Base-by-base conservation (phyloP, 1,284 basidiomycete genomes). In the Peniophora sp. region DNA sequence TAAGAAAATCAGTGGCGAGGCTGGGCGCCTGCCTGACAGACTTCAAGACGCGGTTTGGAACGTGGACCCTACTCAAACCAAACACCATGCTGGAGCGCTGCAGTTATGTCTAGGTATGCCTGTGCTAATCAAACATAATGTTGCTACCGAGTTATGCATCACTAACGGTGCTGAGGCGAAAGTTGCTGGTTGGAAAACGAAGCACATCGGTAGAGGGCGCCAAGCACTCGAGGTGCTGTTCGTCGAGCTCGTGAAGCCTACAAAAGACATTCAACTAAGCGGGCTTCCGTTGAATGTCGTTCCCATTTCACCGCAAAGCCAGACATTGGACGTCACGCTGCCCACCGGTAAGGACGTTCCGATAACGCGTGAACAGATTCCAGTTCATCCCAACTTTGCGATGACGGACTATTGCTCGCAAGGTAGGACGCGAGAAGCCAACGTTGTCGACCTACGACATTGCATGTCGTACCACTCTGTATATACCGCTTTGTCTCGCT, bases 161-260 rank as follows among this genome's bases (percentile, higher is more conserved):
- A 73, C 69, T 11, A 73, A 71, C 53, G 71, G 71, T 5, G 70
- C 70, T 52, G 68, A 72, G 51, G 71, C 50, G 2, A 55, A 52
- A 32, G 65, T 72, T 0, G 54, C 59, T 36, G 63, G 57, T 2
- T 74, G 71, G 70, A 51, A 63, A 24, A 18, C 49, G 15, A 32
- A 47, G 2, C 12, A 34, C 3, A 37, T 49, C 14, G 54, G 55
- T 12, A 5, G 46, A 14, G 43, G 58, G 35, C 56, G 60, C 50
- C 41, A 37, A 20, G 22, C 57, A 0, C 48, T 73, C 3, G 60
- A 69, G 0, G 64, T 60, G 3, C 32, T 74, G 1, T 72, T 71
- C 63, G 67, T 74, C 0, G 51, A 62, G 43, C 51, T 75, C 0
- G 55, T 52, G 2, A 58, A 64, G 37, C 63, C 66, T 1, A 64